phyloP scores from a whole-genome alignment of 495 filamentous ascomycete genomes.

The Tuber brumale region DNA sequence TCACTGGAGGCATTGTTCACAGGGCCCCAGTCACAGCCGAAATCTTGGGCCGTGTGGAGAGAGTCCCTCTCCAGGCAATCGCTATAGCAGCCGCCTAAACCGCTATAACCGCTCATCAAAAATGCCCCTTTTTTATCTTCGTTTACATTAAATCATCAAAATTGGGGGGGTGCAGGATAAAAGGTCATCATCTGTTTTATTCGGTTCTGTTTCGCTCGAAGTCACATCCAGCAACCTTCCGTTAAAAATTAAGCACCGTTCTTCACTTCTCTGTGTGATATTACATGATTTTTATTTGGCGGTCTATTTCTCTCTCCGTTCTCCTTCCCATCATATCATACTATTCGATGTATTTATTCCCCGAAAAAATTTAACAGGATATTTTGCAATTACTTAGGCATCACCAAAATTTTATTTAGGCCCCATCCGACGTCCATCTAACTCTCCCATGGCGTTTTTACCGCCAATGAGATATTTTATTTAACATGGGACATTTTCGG shows the following conservation, averaged over 20 bases:
- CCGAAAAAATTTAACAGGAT: background rate
- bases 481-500: too few species aligned
- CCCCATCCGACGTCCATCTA: too few species aligned
- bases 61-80: constrained; percentile 35
- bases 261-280: constrained; percentile 3
- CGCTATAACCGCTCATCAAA: background rate
- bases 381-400: background rate
- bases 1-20: constrained; percentile 88
- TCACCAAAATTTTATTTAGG: background rate
- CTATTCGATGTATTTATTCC: background rate
- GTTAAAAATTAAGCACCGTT: background rate
- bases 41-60: constrained; percentile 39
- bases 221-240: background rate
- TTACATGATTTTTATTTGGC: background rate
- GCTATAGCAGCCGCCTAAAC: constrained; percentile 37
- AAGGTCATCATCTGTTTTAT: background rate
- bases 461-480: too few species aligned
- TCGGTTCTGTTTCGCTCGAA: background rate
- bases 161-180: background rate
- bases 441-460: too few species aligned
- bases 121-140: background rate
- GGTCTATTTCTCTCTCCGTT: background rate
- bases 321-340: background rate
- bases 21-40: constrained; percentile 33
- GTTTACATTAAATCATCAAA: background rate